Conservation (phyloP, 176 grass and related monocot genomes). For the Saccharum officinarum region DNA sequence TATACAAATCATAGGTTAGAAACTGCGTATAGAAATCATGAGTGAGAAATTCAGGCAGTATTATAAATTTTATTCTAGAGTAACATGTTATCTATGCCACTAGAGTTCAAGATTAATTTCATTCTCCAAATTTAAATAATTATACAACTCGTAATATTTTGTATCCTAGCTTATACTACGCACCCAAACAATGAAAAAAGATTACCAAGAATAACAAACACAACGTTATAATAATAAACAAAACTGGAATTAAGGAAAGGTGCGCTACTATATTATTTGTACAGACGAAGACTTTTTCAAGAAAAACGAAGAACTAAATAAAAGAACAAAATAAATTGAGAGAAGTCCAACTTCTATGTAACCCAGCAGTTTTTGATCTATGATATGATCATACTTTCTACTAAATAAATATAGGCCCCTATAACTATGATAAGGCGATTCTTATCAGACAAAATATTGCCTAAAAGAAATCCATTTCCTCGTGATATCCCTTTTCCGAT, state of each 20-base stretch:
- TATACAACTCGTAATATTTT: not conserved
- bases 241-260: too few relatives aligned
- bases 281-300: not conserved
- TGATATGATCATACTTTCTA: too few relatives aligned
- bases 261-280: not conserved
- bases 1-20: not conserved
- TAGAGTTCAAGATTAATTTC: not conserved
- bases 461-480: not conserved
- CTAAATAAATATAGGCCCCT: slow-evolving; percentile 8
- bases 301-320: not conserved
- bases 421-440: not conserved
- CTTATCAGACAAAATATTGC: not conserved
- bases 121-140: not conserved
- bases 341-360: slow-evolving; percentile 7
- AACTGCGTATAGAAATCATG: not conserved
- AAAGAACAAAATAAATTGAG: slow-evolving; percentile 28
- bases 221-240: not conserved
- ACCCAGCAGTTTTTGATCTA: slow-evolving; percentile 34
- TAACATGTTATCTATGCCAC: not conserved
- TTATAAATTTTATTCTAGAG: not conserved
- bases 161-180: not conserved
- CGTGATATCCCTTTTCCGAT: not conserved
- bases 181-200: not conserved
- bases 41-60: not conserved
- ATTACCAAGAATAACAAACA: not conserved